phyloP scores from a whole-genome alignment of 306 rosid genomes.

The Casuarina cunninghamiana region DNA sequence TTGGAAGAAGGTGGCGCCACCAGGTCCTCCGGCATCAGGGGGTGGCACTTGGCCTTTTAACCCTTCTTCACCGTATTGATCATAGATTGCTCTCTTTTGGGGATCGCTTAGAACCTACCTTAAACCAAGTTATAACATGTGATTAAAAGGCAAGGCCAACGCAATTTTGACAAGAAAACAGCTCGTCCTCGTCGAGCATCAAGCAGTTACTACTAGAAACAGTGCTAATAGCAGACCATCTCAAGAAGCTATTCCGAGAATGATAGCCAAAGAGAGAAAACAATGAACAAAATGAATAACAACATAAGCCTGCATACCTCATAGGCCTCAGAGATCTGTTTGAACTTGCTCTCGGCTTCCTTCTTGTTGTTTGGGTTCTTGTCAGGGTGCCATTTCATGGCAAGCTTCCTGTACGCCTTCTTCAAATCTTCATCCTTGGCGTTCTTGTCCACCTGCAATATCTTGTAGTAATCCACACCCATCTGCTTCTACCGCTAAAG shows the following conservation, averaged over 20 bases:
- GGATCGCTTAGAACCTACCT: conserved; percentile 85
- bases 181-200: not conserved
- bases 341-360: no score
- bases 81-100: conserved; percentile 81
- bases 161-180: no score
- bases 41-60: conserved; percentile 83
- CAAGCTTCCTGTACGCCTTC: no score
- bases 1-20: conserved; percentile 72
- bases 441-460: conserved; percentile 28
- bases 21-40: conserved; percentile 55
- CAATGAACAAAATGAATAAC: not conserved
- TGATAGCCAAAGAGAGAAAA: not conserved
- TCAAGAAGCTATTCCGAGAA: not conserved
- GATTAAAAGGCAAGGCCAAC: not conserved
- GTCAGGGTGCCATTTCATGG: no score
- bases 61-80: conserved; percentile 89
- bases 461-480: conserved; percentile 83
- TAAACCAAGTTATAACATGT: conserved; percentile 4
- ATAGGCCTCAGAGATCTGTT: no score
- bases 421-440: no score
- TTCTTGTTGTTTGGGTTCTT: no score
- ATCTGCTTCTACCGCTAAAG: conserved; percentile 27
- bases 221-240: not conserved
- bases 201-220: not conserved
- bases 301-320: not conserved